Evolutionary conservation across 2,329 filamentous ascomycete species (phyloP).

Genomic region (Tolypocladium album): DNA sequence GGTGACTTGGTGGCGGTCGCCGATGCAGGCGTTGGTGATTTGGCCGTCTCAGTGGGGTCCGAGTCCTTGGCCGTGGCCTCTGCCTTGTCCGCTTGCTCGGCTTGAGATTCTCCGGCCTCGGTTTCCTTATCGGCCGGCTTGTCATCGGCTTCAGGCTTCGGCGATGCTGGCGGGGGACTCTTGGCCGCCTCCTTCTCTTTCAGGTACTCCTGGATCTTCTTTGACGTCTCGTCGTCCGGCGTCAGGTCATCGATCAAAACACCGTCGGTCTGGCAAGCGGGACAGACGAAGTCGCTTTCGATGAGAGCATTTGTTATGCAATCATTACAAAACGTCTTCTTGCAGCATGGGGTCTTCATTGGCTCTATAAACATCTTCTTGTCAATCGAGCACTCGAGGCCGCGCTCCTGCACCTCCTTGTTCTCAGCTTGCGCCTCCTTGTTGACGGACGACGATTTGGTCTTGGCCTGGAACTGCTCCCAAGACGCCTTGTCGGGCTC

Average conservation of each 20-base stretch:
- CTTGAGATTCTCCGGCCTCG: slow-evolving; percentile 4
- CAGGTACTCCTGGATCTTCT: slow-evolving; percentile 68
- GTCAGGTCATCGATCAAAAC: slow-evolving; percentile 88
- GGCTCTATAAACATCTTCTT: slow-evolving; percentile 97
- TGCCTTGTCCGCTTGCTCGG: slow-evolving; percentile 3
- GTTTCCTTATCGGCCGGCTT: slow-evolving; percentile 26
- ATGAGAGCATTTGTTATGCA: slow-evolving; percentile 99
- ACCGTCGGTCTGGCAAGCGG: slow-evolving; percentile 80
- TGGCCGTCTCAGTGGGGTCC: slow-evolving; percentile 21
- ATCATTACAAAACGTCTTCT: slow-evolving; percentile 97
- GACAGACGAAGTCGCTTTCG: slow-evolving; percentile 95
- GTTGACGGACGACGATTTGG: slow-evolving; percentile 75
- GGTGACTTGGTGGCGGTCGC: slow-evolving; percentile 15
- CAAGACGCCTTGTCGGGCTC: slow-evolving; percentile 92
- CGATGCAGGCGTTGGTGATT: slow-evolving; percentile 17
- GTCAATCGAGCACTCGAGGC: slow-evolving; percentile 90
- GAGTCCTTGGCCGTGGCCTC: slow-evolving; percentile 3
- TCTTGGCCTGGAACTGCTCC: slow-evolving; percentile 94
- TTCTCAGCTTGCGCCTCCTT: slow-evolving; percentile 67
- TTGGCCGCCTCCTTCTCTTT: slow-evolving; percentile 45
- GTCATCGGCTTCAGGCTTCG: slow-evolving; percentile 30
- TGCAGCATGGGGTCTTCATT: slow-evolving; percentile 98
- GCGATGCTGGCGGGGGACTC: slow-evolving; percentile 22
- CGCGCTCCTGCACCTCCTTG: slow-evolving; percentile 79
- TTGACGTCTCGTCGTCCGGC: slow-evolving; percentile 66